Percentiles rank a stretch among this genome's conserved stretches.
Evolutionary conservation across 208 protist genomes (phyloP).

Genomic region (Acanthamoeba royreba): DNA sequence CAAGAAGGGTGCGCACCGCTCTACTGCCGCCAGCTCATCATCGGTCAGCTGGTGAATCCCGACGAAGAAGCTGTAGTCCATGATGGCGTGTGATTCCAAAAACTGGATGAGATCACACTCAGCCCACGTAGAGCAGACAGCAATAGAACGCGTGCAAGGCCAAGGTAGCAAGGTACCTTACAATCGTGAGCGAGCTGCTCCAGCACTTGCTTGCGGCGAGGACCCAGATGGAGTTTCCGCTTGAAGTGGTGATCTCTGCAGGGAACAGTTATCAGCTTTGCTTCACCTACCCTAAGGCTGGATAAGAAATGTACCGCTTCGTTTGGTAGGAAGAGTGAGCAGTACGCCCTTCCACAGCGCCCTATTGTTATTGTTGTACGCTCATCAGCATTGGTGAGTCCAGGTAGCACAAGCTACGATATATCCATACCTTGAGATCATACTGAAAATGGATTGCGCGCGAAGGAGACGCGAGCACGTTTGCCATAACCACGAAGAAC

Average conservation of each 20-base stretch:
- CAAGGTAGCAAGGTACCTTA: not conserved
- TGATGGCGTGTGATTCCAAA: not conserved
- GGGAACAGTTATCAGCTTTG: not conserved
- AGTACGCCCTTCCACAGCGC: not conserved
- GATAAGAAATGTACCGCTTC: too few relatives aligned
- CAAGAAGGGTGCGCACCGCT: not conserved
- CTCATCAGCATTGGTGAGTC: too few relatives aligned
- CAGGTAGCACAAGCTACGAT: not conserved
- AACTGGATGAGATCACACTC: too few relatives aligned
- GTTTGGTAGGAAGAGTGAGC: not conserved
- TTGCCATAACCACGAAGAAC: slow-evolving; percentile 3
- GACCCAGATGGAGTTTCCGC: not conserved
- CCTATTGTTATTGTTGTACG: too few relatives aligned
- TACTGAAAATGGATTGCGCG: not conserved
- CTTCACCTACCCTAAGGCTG: too few relatives aligned
- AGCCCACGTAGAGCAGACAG: too few relatives aligned
- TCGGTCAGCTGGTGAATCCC: not conserved
- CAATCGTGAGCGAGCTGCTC: not conserved
- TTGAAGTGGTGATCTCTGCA: not conserved
- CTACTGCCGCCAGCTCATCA: not conserved
- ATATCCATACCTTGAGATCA: not conserved
- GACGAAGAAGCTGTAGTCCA: slow-evolving; percentile 43
- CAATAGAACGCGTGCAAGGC: too few relatives aligned
- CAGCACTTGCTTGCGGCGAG: not conserved
- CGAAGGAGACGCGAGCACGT: not conserved